A percentile compares a stretch with the other conserved stretches of the same genome.
Evolutionary conservation across 1,284 basidiomycete genomes (phyloP).

Genomic region (Retiboletus fuscus): DNA sequence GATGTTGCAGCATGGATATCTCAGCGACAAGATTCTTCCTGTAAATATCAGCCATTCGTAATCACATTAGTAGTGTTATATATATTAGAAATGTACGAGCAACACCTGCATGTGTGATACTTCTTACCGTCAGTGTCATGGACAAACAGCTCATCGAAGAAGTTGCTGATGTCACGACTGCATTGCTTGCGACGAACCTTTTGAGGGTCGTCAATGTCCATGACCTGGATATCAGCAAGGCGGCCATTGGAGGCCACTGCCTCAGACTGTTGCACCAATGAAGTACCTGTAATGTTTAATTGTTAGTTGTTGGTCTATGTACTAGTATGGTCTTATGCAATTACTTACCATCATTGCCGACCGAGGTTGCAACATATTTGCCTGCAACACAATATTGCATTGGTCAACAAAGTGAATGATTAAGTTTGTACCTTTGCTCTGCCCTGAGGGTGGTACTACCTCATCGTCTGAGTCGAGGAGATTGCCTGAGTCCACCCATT

Average conservation of each 20-base stretch:
- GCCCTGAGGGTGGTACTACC: background rate
- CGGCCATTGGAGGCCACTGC: conserved; percentile 2
- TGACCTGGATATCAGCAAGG: background rate
- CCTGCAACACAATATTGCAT: too few species aligned
- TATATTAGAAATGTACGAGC: conserved; percentile 1
- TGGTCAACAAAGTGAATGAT: background rate
- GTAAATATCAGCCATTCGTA: background rate
- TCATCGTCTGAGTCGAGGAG: background rate
- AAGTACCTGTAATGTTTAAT: background rate
- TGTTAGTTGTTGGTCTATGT: too few species aligned
- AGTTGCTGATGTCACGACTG: background rate
- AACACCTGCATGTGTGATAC: background rate
- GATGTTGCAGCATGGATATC: background rate
- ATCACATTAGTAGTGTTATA: background rate
- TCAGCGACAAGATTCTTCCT: conserved; percentile 4
- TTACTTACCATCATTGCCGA: background rate
- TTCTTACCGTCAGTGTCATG: background rate
- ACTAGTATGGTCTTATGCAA: background rate
- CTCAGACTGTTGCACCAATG: background rate
- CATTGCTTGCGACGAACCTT: background rate
- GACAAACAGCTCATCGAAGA: background rate
- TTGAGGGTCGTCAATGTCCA: conserved; percentile 5
- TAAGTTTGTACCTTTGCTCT: background rate
- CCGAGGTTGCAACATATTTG: background rate
- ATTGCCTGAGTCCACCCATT: background rate